Base-by-base conservation (phyloP, 306 rosid genomes). In the Fragaria vesca region DNA sequence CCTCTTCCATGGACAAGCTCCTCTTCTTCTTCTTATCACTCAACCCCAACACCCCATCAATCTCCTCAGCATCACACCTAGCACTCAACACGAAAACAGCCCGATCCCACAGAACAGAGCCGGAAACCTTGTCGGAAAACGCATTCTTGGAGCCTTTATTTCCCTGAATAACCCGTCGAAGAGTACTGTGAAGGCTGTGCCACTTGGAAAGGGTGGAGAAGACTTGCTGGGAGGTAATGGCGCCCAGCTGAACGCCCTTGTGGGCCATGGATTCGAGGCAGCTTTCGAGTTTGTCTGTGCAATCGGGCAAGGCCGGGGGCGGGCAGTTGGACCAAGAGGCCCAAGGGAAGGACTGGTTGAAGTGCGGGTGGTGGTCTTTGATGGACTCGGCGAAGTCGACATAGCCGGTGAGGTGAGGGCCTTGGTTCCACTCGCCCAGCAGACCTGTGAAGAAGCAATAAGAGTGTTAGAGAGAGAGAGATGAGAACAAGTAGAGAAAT, bases 361-460 rank as follows among this genome's bases (percentile, higher is more conserved):
- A 70, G 3, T 72, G 76, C 21, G 91, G 91, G 72, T 87, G 85
- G 68, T 91, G 89, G 28, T 72, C 88, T 82, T 88, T 80, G 79
- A 88, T 81, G 73, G 91, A 80, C 45, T 92, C 86, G 15, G 98
- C 98, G 36, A 91, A 92, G 75, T 92, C 98, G 3, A 95, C 85
- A 51, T 92, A 95, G n/a, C 96, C 97, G 13, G 97, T 88, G 65
- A 95, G 40, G 85, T 95, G 97, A n/a, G 97, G 97, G 28, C 87
- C 88, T 81, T 81, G 87, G 87, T 88, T 95, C 98, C 98, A 92
- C 18, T 89, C 90, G 34, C 76, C 62, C 65, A 90, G 93, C 45
- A 94, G 86, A 75, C 98, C 97, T 91, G 91, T 15, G 47, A 67
- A 60, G 51, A 36, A 71, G 20, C 52, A 7, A 7, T 0, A 11